phyloP scores from a whole-genome alignment of 176 grass and related monocot genomes.

The Pontederia crassipes region DNA sequence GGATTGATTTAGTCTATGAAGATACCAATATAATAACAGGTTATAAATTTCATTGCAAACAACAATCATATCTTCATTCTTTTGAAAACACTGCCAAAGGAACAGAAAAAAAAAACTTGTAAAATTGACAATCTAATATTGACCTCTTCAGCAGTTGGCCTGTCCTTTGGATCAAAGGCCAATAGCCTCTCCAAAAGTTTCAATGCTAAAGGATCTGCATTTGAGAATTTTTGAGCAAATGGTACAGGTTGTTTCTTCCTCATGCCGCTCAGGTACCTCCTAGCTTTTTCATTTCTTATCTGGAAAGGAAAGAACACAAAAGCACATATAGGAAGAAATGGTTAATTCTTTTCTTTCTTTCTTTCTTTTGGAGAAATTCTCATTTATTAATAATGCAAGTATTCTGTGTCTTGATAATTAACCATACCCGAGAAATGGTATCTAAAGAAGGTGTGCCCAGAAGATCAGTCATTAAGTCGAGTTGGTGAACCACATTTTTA shows the following conservation, averaged over 20 bases:
- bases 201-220: slow-evolving; percentile 72
- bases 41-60: not conserved
- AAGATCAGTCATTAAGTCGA: slow-evolving; percentile 98
- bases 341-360: too few species aligned
- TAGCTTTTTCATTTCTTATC: slow-evolving; percentile 98
- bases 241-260: slow-evolving; percentile 77
- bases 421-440: slow-evolving; percentile 88
- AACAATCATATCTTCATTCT: too few species aligned
- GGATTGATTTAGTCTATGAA: not conserved
- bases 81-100: too few species aligned
- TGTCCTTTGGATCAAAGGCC: slow-evolving; percentile 95
- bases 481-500: slow-evolving; percentile 99
- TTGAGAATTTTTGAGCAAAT: slow-evolving; percentile 89
- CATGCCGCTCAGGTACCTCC: slow-evolving; percentile 84
- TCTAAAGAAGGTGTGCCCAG: slow-evolving; percentile 86
- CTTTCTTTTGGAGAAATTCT: too few species aligned
- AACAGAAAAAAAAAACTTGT: not conserved
- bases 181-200: slow-evolving; percentile 81
- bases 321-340: not conserved
- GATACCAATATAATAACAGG: slow-evolving; percentile 7
- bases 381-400: too few species aligned
- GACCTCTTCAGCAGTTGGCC: slow-evolving; percentile 89
- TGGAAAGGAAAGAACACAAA: slow-evolving; percentile 13
- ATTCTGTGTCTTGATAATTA: too few species aligned
- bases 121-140: slow-evolving; percentile 2